Base-by-base conservation (phyloP, 2,329 filamentous ascomycete species). In the Scedosporium minutisporum region DNA sequence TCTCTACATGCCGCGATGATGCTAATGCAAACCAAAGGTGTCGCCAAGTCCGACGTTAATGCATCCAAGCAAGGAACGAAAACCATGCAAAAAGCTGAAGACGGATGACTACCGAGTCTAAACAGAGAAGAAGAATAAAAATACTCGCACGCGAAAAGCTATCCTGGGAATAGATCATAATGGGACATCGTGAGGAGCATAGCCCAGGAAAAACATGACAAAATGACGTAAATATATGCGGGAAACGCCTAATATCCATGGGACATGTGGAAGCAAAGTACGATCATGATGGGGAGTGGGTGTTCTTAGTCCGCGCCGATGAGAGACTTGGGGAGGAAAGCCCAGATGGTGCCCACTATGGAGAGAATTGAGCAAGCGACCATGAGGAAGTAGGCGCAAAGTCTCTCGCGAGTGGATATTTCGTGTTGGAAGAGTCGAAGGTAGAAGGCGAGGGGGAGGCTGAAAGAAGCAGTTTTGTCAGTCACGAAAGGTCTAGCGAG, bases 371-470 rank as follows among this genome's bases (percentile, higher is more conserved):
- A 80, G 63, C 90, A 95, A 12, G 90, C 69, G 4, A 85, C 72
- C 70, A 97, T 86, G 67, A 96, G 74, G 16, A 77, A 71, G 80
- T 86, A 93, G 68, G 88, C 86, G 55, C 89, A 67, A 4, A 84
- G 72, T 68, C 84, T 86, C 74, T 96, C 91, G 23, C 72, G 71
- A 1, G 73, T 67, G 1, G 80, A 76, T 57, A 97, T 84, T 64
- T 93, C 87, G 59, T 85, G 81, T 57, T 87, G 86, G 72, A 96
- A 97, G 1, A 97, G 85, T 76, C 93, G 96, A 63, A 97, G 77
- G 71, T 97, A 92, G 71, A 99, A 97, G 4, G 87, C 83, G 38
- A 96, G 78, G 0, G 93, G 95, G 60, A 99, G 73, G 18, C 78
- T 81, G 44, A 2, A 2, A 33, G 29, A n/a, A 59, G 27, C 4